Evolutionary conservation across 2,329 filamentous ascomycete genomes (phyloP).

Genomic region (Diaporthe citri): DNA sequence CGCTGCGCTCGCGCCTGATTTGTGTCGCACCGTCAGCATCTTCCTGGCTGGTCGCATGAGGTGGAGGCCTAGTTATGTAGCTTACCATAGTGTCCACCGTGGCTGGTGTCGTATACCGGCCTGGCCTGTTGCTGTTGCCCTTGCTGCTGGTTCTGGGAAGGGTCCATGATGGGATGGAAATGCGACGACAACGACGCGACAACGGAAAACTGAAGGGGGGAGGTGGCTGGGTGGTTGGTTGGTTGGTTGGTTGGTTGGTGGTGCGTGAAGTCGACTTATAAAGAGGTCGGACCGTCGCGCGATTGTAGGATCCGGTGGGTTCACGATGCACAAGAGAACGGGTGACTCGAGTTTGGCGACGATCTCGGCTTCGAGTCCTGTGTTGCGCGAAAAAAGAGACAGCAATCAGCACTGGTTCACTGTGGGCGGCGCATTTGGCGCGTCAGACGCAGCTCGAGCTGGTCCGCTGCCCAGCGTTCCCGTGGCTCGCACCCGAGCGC

Average conservation of each 20-base stretch:
- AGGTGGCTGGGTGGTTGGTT: background rate
- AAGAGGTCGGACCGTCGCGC: constrained; percentile 26
- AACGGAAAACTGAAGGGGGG: background rate
- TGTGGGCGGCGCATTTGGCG: constrained; percentile 17
- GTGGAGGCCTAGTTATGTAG: constrained; percentile 39
- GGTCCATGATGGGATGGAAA: constrained; percentile 62
- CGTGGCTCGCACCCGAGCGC: background rate
- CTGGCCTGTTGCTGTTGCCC: constrained; percentile 69
- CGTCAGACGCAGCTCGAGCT: constrained; percentile 22
- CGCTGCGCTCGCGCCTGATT: constrained; percentile 74
- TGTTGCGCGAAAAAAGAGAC: constrained; percentile 32
- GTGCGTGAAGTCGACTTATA: constrained; percentile 15
- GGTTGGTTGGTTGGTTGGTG: constrained; percentile 23
- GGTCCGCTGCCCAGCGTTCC: background rate
- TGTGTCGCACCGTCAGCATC: constrained; percentile 40
- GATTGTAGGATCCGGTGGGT: constrained; percentile 9
- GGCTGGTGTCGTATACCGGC: constrained; percentile 78
- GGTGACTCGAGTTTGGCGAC: constrained; percentile 37
- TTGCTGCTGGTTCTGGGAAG: constrained; percentile 63
- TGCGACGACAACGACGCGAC: constrained; percentile 6
- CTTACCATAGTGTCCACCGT: constrained; percentile 84
- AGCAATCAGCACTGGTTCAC: constrained; percentile 8
- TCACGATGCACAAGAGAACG: constrained; percentile 34
- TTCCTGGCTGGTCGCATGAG: constrained; percentile 40
- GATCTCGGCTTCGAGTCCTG: constrained; percentile 41